Evolutionary conservation across 148 eudicot species (phyloP).

Genomic region (Drosera capensis): DNA sequence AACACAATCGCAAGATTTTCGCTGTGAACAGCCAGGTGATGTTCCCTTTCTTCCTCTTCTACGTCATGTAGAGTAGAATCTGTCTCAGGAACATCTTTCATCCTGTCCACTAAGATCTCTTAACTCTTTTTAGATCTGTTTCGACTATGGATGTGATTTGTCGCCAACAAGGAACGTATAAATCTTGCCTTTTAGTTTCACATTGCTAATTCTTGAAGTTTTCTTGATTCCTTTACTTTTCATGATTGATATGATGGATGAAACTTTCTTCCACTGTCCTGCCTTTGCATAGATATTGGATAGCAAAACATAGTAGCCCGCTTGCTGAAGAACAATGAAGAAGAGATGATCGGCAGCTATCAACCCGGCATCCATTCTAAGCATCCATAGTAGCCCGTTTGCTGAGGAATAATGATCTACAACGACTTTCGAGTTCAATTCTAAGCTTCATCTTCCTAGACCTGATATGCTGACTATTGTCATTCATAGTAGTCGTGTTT

Average conservation of each 20-base stretch:
- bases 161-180: slow-evolving; percentile 61
- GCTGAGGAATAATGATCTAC: no score
- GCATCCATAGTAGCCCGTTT: no score
- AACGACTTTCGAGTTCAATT: no score
- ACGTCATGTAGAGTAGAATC: slow-evolving; percentile 59
- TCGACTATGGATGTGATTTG: slow-evolving; percentile 39
- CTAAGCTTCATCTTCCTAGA: no score
- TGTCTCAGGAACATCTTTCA: slow-evolving; percentile 46
- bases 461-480: no score
- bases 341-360: slow-evolving; percentile 50
- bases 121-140: slow-evolving; percentile 46
- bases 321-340: slow-evolving; percentile 38
- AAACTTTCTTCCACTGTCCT: slow-evolving; percentile 56
- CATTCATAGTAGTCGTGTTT: no score
- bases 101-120: slow-evolving; percentile 47
- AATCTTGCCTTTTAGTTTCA: slow-evolving; percentile 32
- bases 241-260: slow-evolving; percentile 35
- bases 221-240: slow-evolving; percentile 47
- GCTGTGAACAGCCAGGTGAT: slow-evolving; percentile 52
- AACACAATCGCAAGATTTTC: slow-evolving; percentile 64
- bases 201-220: slow-evolving; percentile 49
- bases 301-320: slow-evolving; percentile 49
- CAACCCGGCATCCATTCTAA: slow-evolving; percentile 36
- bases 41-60: slow-evolving; percentile 70
- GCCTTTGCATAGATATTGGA: slow-evolving; percentile 72